A percentile compares a stretch with the other conserved stretches of the same genome.
These are phyloP conservation scores for Nicotiana obtusifolia DNA, from an alignment of 257 asterid species.

Conservation along the genomic window DNA sequence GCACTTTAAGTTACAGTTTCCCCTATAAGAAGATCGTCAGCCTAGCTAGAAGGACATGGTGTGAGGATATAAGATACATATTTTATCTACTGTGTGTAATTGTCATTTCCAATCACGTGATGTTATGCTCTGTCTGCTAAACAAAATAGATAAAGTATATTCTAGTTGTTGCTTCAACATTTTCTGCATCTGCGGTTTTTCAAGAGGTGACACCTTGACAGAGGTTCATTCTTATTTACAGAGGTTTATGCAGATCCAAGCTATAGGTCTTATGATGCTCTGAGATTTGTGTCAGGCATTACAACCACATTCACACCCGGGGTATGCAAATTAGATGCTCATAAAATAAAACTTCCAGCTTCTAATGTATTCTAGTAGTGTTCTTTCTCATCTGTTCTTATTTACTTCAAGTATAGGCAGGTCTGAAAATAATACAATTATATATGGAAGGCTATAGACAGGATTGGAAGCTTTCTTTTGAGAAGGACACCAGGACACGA, in stretches of 20 bases:
- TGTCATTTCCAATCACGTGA: neutral
- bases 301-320: constrained; percentile 78
- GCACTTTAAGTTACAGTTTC: neutral
- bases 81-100: neutral
- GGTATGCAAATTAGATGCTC: constrained; percentile 38
- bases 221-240: constrained; percentile 32
- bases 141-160: neutral
- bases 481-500: constrained; percentile 85
- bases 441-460: constrained; percentile 90
- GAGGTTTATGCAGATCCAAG: constrained; percentile 95
- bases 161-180: neutral
- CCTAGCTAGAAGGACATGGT: neutral
- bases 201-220: neutral
- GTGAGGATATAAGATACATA: neutral
- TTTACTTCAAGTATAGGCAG: constrained; percentile 43
- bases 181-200: neutral
- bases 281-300: constrained; percentile 73
- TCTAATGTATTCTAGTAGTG: neutral
- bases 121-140: neutral
- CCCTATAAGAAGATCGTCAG: neutral
- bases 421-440: constrained; percentile 68
- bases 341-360: neutral
- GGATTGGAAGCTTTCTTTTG: constrained; percentile 93
- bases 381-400: neutral
- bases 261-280: constrained; percentile 67